A percentile compares a stretch with the other conserved stretches of the same genome.
Evolutionary conservation across 2,329 filamentous ascomycete genomes (phyloP).

Genomic region (Penicillium frequentans): DNA sequence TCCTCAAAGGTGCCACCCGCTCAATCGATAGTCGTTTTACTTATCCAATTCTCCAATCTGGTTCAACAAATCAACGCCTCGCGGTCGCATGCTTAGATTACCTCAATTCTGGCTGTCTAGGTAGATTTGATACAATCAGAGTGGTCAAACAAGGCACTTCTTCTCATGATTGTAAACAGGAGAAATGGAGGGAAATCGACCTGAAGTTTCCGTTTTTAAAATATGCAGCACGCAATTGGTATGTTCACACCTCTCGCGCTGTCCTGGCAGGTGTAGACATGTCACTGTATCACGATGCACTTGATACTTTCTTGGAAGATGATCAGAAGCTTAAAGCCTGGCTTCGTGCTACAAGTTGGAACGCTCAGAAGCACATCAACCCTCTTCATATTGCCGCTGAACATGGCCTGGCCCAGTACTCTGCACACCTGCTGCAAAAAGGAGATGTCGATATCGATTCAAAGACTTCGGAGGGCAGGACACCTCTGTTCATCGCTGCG

Average conservation of each 20-base stretch:
- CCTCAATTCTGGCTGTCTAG: too few relatives aligned
- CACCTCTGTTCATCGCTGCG: neutral
- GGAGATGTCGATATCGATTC: neutral
- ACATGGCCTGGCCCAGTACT: conserved; percentile 5
- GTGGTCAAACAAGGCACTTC: too few relatives aligned
- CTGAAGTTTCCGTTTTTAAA: neutral
- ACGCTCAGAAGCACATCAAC: too few relatives aligned
- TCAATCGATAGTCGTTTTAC: neutral
- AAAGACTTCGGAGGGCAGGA: neutral
- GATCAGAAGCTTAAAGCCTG: neutral
- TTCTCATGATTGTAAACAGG: too few relatives aligned
- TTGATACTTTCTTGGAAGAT: conserved; percentile 6
- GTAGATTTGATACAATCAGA: neutral
- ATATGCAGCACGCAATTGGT: neutral
- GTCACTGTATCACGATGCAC: neutral
- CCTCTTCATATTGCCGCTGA: conserved; percentile 14
- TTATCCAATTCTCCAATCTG: neutral
- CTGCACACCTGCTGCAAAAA: conserved; percentile 4
- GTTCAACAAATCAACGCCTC: neutral
- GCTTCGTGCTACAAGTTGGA: neutral
- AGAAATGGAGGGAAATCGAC: neutral
- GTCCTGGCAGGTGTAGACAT: neutral
- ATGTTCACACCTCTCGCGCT: neutral
- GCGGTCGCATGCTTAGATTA: neutral
- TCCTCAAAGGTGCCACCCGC: conserved; percentile 10